Base-by-base conservation (phyloP, 75 land plant genomes). In the Pinus tabuliformis region DNA sequence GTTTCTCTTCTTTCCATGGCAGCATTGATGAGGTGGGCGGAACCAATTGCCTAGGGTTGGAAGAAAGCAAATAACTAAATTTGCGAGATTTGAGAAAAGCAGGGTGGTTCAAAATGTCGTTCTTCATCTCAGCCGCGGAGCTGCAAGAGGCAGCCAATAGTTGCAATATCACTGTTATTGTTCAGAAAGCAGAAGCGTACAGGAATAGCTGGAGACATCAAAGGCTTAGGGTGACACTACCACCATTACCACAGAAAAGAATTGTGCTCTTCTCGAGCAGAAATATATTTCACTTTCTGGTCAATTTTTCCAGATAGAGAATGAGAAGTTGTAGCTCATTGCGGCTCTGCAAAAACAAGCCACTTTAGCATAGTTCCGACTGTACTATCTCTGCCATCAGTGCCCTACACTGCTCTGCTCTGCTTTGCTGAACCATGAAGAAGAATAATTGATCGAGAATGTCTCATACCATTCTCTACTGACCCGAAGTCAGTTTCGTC, bases 221-320 rank as follows among this genome's bases (percentile, higher is more conserved):
- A 90, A 85, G 33, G 98, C 99, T 1, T 86, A 89, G 61, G 89
- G 95, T 17, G 99, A 97, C 68, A 98, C 99, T 5, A 81, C 93
- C 22, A 64, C 89, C 26, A 91, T 94, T 83, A 95, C 91, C 75
- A 90, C 93, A 17, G 99, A 97, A 81, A 98, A 97, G 78, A 90
- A 87, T 30, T 95, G 95, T 83, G 84, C 92, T 13, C 79, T 90
- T 21, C 78, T 94, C 33, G 99, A 97, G 85, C 98, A 97, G 84
- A 90, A 89, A 76, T 95, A 85, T 76, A 45, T 89, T 1, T 77
- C 89, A 0, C 90, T 97, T 15, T 76, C 87, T 13, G 73, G 78
- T 2, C 93, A 97, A 16, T 87, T 84, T 78, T 57, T 82, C 12
- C 68, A 83, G 14, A 63, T 92, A 28, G 82, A 92, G 71, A 80